Percentiles rank a stretch among this genome's conserved stretches.
phyloP scores from a whole-genome alignment of 371 early-diverging fungal species.

The Rhizomucor miehei region DNA sequence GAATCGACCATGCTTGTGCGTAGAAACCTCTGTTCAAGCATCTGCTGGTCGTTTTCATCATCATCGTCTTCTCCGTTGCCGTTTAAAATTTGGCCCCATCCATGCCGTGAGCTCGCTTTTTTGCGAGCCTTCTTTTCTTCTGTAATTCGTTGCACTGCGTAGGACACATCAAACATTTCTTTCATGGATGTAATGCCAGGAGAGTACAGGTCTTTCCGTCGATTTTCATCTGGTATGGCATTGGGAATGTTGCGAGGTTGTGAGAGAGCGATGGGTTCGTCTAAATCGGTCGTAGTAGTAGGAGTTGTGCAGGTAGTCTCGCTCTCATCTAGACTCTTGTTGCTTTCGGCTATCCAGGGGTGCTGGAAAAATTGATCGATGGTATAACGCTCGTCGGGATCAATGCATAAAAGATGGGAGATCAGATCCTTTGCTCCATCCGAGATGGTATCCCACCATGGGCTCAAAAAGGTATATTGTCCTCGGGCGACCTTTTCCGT shows the following conservation, averaged over 20 bases:
- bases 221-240: slow-evolving; percentile 5
- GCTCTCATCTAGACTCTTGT: slow-evolving; percentile 2
- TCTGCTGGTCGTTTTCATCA: slow-evolving; percentile 13
- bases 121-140: slow-evolving; percentile 53
- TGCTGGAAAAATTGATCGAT: slow-evolving; percentile 71
- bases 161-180: slow-evolving; percentile 63
- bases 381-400: slow-evolving; percentile 52
- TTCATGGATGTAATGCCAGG: slow-evolving; percentile 55
- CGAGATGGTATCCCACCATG: slow-evolving; percentile 77
- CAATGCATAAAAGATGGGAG: slow-evolving; percentile 55
- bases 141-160: slow-evolving; percentile 60
- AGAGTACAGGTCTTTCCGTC: slow-evolving; percentile 37
- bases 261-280: slow-evolving; percentile 5
- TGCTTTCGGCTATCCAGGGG: slow-evolving; percentile 67
- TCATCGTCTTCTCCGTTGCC: slow-evolving; percentile 21
- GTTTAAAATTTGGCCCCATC: slow-evolving; percentile 8
- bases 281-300: slow-evolving; percentile 4
- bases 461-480: slow-evolving; percentile 65
- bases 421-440: slow-evolving; percentile 75
- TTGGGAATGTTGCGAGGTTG: slow-evolving; percentile 15
- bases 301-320: slow-evolving; percentile 7
- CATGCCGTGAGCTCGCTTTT: background rate
- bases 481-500: slow-evolving; percentile 65
- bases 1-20: background rate
- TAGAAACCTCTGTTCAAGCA: slow-evolving; percentile 6